Evolutionary conservation across 345 rosid species (phyloP).

Genomic region (Sapria himalayana): DNA sequence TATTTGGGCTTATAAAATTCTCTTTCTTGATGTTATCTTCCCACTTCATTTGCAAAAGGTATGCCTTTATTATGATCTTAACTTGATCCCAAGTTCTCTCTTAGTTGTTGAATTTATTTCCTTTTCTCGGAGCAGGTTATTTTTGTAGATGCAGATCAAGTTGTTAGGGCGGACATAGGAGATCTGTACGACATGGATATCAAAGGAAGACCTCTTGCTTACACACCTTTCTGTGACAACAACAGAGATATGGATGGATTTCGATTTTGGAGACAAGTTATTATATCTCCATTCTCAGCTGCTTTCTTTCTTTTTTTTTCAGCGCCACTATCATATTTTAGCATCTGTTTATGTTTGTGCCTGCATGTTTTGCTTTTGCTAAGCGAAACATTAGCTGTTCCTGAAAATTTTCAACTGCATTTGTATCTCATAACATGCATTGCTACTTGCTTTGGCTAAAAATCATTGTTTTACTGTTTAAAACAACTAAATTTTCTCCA

Average conservation of each 20-base stretch:
- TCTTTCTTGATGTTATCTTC: constrained; percentile 94
- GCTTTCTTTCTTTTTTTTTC: background rate
- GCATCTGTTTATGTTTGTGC: too few relatives aligned
- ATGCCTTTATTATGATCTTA: background rate
- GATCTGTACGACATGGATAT: constrained; percentile 94
- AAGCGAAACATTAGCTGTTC: too few relatives aligned
- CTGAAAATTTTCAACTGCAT: too few relatives aligned
- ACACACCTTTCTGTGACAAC: constrained; percentile 95
- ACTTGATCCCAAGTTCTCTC: background rate
- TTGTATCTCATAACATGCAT: too few relatives aligned
- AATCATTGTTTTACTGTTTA: too few relatives aligned
- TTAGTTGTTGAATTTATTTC: constrained; percentile 1
- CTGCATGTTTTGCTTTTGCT: background rate
- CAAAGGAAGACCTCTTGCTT: constrained; percentile 95
- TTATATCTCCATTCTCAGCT: background rate
- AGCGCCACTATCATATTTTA: too few relatives aligned
- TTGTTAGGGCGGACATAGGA: constrained; percentile 89
- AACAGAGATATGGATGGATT: constrained; percentile 97
- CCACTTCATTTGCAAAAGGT: constrained; percentile 96
- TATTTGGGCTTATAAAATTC: constrained; percentile 95
- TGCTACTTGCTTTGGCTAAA: too few relatives aligned
- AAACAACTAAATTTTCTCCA: too few relatives aligned
- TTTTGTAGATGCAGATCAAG: constrained; percentile 97
- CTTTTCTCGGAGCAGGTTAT: constrained; percentile 87
- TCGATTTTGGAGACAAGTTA: constrained; percentile 94